Percentiles rank a stretch among this genome's conserved stretches.
These are phyloP conservation scores for Colletotrichum sp. DNA, from an alignment of 2,329 filamentous ascomycete genomes.

Conservation along the genomic window DNA sequence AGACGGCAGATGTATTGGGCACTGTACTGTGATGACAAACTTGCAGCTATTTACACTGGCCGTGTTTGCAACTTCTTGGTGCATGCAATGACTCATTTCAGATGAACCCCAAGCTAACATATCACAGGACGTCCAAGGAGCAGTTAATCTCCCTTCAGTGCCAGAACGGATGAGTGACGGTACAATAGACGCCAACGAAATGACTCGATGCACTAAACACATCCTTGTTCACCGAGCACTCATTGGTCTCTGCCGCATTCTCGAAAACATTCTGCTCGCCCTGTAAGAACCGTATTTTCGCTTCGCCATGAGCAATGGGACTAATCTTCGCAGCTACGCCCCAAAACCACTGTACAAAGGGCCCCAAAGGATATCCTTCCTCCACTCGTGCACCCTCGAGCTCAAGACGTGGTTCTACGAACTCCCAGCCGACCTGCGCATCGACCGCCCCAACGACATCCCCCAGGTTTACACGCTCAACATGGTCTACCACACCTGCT, in stretches of 20 bases:
- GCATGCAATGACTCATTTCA: background rate
- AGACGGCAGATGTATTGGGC: constrained; percentile 40
- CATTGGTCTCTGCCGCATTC: constrained; percentile 31
- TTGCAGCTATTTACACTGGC: constrained; percentile 37
- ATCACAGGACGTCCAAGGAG: constrained; percentile 32
- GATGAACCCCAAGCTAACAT: background rate
- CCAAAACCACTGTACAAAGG: constrained; percentile 29
- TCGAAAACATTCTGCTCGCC: constrained; percentile 34
- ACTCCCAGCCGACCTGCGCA: constrained; percentile 32
- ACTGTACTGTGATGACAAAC: constrained; percentile 39
- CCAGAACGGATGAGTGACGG: background rate
- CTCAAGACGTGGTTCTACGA: constrained; percentile 39
- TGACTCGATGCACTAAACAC: background rate
- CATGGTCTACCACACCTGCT: constrained; percentile 38
- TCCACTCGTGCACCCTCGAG: constrained; percentile 33
- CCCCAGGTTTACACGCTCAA: constrained; percentile 35
- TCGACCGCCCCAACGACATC: constrained; percentile 26
- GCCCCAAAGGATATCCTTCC: constrained; percentile 28
- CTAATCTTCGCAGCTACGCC: constrained; percentile 27
- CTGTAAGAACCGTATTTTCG: constrained; percentile 26
- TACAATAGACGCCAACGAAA: background rate
- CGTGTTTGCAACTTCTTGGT: constrained; percentile 40
- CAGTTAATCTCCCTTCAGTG: constrained; percentile 29
- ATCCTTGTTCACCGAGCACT: constrained; percentile 28
- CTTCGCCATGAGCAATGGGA: background rate